Percentiles rank a stretch among this genome's conserved stretches.
These are phyloP conservation scores for Martiniozyma abietophila DNA, from an alignment of 805 yeast genomes.

Conservation along the genomic window DNA sequence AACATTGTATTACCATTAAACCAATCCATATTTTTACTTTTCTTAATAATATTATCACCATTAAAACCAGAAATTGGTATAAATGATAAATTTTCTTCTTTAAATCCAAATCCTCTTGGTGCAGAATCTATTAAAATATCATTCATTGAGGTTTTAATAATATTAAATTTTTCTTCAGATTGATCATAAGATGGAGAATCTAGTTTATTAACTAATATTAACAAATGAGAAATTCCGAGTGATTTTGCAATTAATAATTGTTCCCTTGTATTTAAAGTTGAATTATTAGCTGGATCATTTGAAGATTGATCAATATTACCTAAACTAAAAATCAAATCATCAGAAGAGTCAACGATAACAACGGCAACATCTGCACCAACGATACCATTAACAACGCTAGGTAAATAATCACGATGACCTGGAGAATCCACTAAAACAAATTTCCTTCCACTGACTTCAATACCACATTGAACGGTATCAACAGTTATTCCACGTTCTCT, in stretches of 20 bases:
- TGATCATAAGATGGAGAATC: constrained; percentile 51
- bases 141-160: constrained; percentile 42
- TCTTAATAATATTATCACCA: constrained; percentile 56
- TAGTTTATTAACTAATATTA: constrained; percentile 63
- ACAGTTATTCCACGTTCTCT: constrained; percentile 70
- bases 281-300: constrained; percentile 9
- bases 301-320: no score
- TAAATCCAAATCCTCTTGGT: constrained; percentile 43
- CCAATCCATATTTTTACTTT: constrained; percentile 23
- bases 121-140: constrained; percentile 42
- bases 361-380: constrained; percentile 71
- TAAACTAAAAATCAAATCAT: constrained; percentile 44
- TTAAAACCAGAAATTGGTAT: constrained; percentile 63
- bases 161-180: constrained; percentile 18
- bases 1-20: constrained; percentile 40
- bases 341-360: constrained; percentile 64
- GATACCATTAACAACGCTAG: constrained; percentile 80
- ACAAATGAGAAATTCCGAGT: constrained; percentile 51
- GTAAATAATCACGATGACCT: constrained; percentile 75
- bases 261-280: constrained; percentile 71
- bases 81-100: constrained; percentile 31
- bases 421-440: constrained; percentile 80
- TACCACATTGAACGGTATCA: constrained; percentile 61
- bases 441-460: constrained; percentile 44
- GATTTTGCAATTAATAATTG: constrained; percentile 62